Base-by-base conservation (phyloP, 83 land plant genomes). In the Picea mariana region DNA sequence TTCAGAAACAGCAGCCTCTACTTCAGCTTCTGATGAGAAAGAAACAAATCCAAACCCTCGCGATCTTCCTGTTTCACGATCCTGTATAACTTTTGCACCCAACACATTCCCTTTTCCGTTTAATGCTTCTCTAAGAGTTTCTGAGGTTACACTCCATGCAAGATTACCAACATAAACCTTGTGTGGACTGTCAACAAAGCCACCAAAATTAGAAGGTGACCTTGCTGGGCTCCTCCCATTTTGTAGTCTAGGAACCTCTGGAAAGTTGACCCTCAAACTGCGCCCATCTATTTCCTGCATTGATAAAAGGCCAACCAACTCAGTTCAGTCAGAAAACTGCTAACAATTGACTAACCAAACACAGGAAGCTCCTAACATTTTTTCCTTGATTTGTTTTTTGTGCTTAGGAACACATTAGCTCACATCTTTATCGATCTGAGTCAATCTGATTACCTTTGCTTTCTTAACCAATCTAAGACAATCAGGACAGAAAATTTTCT, bases 101-200 rank as follows among this genome's bases (percentile, higher is more conserved):
- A 34, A 34, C 38, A 34, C 38, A 34, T 3, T 34, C 38, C 38
- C 38, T 34, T 34, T 34, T 34, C 38, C 38, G 2, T 34, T 34
- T 2, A 34, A 34, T 34, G 38, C 38, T 3, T 34, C 38, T 34
- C 38, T 34, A 34, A 34, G 92, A 6, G 75, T 78, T 6, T 83
- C 87, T 9, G 94, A 89, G n/a, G 90, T 93, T 18, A 91, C 88
- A 26, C 80, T 66, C 99, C 95, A 98, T 5, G 90, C 67, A n/a
- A 98, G 94, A 81, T 98, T 98, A 17, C 98, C 96, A 21, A 93
- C 97, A 79, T 93, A 98, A 9, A 95, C 63, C 87, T 91, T 94
- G 85, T 92, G 75, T 18, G 93, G 88, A 64, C 85, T 91, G 73
- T 94, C 93, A 12, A 86, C 81, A 78, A 64, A 86, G 20, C 88